Evolutionary conservation across 352 stramenopile genomes (phyloP).

Genomic region (Chloridella minuta): DNA sequence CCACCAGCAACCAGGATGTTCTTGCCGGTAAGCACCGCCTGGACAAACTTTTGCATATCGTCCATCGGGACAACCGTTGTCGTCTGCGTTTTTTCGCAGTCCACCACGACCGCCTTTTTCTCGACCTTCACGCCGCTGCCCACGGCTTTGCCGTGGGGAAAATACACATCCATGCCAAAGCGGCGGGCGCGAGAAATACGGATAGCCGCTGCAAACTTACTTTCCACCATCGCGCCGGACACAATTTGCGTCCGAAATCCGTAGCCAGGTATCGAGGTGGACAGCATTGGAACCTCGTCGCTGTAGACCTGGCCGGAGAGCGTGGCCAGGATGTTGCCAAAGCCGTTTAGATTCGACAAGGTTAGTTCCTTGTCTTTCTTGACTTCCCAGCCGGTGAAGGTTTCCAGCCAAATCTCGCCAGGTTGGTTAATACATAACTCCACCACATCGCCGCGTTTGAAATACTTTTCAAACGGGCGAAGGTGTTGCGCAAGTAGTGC

Average conservation of each 20-base stretch:
- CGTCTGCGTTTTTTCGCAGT: not conserved
- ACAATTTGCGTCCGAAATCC: not conserved
- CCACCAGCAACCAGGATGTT: not conserved
- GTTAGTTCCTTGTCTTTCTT: not conserved
- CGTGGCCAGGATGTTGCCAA: not conserved
- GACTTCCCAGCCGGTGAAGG: not conserved
- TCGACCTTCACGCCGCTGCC: not conserved
- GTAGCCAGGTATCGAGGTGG: not conserved
- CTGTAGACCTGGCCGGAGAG: not conserved
- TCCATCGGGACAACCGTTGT: not conserved
- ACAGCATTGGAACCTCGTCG: not conserved
- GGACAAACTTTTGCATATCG: not conserved
- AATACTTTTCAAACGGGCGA: not conserved
- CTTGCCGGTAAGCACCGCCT: not conserved
- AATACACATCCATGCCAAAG: not conserved
- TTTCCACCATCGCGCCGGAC: not conserved
- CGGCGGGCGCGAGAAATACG: not conserved
- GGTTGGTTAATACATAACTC: not conserved
- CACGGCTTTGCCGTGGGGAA: not conserved
- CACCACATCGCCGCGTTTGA: not conserved
- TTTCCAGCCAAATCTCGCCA: not conserved
- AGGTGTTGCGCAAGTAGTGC: not conserved
- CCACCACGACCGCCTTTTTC: not conserved
- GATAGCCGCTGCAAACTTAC: not conserved
- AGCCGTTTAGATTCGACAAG: not conserved